Conservation (phyloP, 2,329 filamentous ascomycete species). For the Chaetomium sp. region DNA sequence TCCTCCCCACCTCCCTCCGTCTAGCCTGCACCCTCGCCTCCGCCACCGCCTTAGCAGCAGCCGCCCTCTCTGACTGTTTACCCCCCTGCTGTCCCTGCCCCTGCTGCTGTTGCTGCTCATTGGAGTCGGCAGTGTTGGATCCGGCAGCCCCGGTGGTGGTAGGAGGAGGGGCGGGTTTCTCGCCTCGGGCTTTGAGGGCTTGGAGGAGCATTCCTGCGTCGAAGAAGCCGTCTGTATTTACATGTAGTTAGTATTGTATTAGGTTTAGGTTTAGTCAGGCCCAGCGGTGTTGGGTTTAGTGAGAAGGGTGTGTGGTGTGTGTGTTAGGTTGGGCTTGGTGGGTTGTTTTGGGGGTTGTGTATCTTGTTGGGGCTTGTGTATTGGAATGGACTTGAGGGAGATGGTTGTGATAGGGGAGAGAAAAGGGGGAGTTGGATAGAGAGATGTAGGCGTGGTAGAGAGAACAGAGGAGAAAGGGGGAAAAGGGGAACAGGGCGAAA, state of each 20-base stretch:
- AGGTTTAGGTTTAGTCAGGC: too few species aligned
- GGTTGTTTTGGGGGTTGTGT: too few species aligned
- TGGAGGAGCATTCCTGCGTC: slow-evolving; percentile 92
- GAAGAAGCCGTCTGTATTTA: slow-evolving; percentile 79
- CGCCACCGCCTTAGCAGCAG: slow-evolving; percentile 43
- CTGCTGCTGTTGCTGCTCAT: slow-evolving; percentile 40
- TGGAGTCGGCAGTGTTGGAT: too few species aligned
- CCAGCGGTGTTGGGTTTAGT: too few species aligned
- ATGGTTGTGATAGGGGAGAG: neutral
- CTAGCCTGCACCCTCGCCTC: slow-evolving; percentile 52
- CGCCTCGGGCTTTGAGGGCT: slow-evolving; percentile 68
- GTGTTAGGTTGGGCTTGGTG: too few species aligned
- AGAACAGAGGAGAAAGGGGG: neutral
- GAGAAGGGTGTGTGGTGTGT: too few species aligned
- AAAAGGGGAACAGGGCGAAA: neutral
- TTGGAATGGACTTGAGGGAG: too few species aligned
- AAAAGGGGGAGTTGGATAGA: neutral
- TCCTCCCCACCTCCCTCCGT: slow-evolving; percentile 67
- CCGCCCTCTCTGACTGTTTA: too few species aligned
- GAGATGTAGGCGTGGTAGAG: neutral
- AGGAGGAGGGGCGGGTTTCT: slow-evolving; percentile 28
- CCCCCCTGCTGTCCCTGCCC: slow-evolving; percentile 17
- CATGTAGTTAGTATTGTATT: neutral
- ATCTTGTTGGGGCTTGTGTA: too few species aligned
- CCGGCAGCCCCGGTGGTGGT: too few species aligned